Evolutionary conservation across 176 grass and related monocot genomes (phyloP).

Genomic region (Oropetium thomaeum): DNA sequence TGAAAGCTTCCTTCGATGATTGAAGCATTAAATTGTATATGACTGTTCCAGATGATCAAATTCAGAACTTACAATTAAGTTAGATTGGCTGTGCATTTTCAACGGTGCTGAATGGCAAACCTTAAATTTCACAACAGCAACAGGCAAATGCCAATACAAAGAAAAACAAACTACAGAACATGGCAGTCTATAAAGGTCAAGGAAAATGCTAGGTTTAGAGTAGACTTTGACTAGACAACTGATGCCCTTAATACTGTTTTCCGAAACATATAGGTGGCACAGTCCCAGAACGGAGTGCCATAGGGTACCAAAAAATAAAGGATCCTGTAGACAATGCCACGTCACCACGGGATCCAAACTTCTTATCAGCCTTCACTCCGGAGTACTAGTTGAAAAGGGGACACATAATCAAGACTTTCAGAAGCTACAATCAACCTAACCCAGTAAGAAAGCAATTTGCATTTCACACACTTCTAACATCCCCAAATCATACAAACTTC

Average conservation of each 20-base stretch:
- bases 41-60: not conserved
- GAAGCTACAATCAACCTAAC: not conserved
- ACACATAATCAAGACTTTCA: not conserved
- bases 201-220: conserved; percentile 2
- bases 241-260: not conserved
- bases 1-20: not conserved
- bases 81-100: not conserved
- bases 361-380: not conserved
- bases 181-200: not conserved
- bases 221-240: not conserved
- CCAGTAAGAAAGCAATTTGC: not conserved
- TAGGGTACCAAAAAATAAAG: not conserved
- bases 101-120: not conserved
- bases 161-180: conserved; percentile 6
- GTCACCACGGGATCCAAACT: not conserved
- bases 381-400: not conserved
- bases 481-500: not conserved
- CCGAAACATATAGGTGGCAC: not conserved
- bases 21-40: not conserved
- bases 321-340: not conserved
- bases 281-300: not conserved
- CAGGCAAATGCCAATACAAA: not conserved
- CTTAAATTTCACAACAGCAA: not conserved
- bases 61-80: not conserved
- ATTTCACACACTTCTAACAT: not conserved